Evolutionary conservation across 2,329 filamentous ascomycete genomes (phyloP).

Genomic region (Aspergillus calidoustus): DNA sequence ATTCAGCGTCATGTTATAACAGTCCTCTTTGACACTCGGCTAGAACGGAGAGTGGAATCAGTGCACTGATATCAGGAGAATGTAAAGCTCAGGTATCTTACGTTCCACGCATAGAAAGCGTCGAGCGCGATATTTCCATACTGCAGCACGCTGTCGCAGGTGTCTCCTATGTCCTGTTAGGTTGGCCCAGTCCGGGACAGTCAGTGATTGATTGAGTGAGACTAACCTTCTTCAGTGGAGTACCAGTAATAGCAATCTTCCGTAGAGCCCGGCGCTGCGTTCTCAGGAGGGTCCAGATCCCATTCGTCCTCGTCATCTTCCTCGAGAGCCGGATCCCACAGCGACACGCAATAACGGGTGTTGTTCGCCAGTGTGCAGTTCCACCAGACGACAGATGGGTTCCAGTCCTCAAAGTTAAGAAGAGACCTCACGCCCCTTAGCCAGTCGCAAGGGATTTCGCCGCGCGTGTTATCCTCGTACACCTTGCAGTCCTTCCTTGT

Average conservation of each 20-base stretch:
- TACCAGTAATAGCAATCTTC: slow-evolving; percentile 3
- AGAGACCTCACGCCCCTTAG: not conserved
- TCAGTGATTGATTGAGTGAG: not conserved
- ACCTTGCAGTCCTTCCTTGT: slow-evolving; percentile 5
- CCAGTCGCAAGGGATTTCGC: not conserved
- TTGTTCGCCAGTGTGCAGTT: slow-evolving; percentile 7
- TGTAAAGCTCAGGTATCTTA: not conserved
- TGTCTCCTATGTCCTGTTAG: not conserved
- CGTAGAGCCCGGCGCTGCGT: slow-evolving; percentile 4
- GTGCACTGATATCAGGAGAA: not conserved
- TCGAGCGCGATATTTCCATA: not conserved
- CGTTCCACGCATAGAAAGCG: slow-evolving; percentile 11
- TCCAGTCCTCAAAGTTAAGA: slow-evolving; percentile 1
- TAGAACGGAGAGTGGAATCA: not conserved
- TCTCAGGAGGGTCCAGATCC: not conserved
- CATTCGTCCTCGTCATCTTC: not conserved
- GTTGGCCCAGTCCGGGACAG: not conserved
- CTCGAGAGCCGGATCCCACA: not conserved
- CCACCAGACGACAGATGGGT: not conserved
- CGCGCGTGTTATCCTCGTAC: not conserved
- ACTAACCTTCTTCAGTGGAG: not conserved
- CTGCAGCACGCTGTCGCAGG: not conserved
- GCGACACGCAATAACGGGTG: not conserved
- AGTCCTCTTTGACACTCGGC: slow-evolving; percentile 1
- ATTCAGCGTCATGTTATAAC: slow-evolving; percentile 2